phyloP scores from a whole-genome alignment of 1,284 basidiomycete genomes.

The Ustilago crameri region DNA sequence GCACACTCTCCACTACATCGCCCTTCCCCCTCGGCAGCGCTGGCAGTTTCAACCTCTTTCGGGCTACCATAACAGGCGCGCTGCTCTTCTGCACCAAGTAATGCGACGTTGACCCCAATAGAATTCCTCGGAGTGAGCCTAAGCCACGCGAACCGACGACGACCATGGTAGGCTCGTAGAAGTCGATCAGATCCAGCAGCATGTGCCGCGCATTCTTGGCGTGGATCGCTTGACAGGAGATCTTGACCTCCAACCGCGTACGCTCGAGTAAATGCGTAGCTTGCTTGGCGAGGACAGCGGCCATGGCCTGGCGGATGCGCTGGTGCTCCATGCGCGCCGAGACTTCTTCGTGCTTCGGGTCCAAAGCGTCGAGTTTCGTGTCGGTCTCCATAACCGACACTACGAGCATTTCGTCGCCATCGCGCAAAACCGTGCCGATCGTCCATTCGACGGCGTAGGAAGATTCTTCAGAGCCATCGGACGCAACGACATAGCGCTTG shows the following conservation, averaged over 20 bases:
- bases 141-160: slow-evolving; percentile 94
- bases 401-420: slow-evolving; percentile 77
- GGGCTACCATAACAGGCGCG: slow-evolving; percentile 83
- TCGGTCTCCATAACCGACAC: slow-evolving; percentile 94
- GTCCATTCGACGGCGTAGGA: slow-evolving; percentile 71
- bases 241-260: slow-evolving; percentile 84
- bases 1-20: slow-evolving; percentile 64
- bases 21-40: slow-evolving; percentile 62
- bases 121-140: slow-evolving; percentile 88
- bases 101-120: slow-evolving; percentile 95
- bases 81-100: slow-evolving; percentile 94
- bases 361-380: slow-evolving; percentile 72
- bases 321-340: slow-evolving; percentile 82
- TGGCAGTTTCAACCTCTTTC: slow-evolving; percentile 63
- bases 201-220: slow-evolving; percentile 89
- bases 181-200: slow-evolving; percentile 87
- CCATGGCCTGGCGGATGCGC: slow-evolving; percentile 90
- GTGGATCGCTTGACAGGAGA: slow-evolving; percentile 93
- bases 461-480: slow-evolving; percentile 82
- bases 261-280: slow-evolving; percentile 88
- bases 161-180: slow-evolving; percentile 88
- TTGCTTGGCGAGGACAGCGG: slow-evolving; percentile 84
- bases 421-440: slow-evolving; percentile 92
- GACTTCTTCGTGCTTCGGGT: slow-evolving; percentile 73
- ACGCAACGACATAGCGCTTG: slow-evolving; percentile 86